Evolutionary conservation across 805 yeast species (phyloP).

Genomic region (Candida caryicola): DNA sequence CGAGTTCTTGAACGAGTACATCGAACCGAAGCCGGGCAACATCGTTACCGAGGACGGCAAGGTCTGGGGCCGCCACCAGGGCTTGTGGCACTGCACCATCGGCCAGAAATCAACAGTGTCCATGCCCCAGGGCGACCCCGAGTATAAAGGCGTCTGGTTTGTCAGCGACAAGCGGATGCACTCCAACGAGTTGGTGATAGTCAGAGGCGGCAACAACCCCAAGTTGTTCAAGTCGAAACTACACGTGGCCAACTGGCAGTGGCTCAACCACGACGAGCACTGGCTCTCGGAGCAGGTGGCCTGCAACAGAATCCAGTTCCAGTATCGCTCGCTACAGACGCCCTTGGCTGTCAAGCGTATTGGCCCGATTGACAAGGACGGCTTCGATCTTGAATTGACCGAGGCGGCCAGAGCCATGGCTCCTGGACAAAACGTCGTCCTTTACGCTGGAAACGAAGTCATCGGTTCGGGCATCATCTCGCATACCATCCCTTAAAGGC

Average conservation of each 20-base stretch:
- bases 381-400: slow-evolving; percentile 34
- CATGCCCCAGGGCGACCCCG: slow-evolving; percentile 87
- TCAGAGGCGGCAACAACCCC: slow-evolving; percentile 61
- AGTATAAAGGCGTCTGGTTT: slow-evolving; percentile 78
- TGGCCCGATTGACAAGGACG: slow-evolving; percentile 14
- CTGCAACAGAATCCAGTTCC: slow-evolving; percentile 42
- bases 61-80: slow-evolving; percentile 78
- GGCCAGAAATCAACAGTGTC: slow-evolving; percentile 81
- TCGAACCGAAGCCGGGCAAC: slow-evolving; percentile 72
- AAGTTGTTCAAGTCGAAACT: slow-evolving; percentile 49
- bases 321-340: slow-evolving; percentile 69
- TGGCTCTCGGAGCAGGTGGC: slow-evolving; percentile 6
- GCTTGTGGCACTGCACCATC: slow-evolving; percentile 92
- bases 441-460: slow-evolving; percentile 65
- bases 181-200: slow-evolving; percentile 76
- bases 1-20: slow-evolving; percentile 70
- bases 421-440: slow-evolving; percentile 81
- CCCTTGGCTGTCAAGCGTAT: slow-evolving; percentile 41
- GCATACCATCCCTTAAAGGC: slow-evolving; percentile 4
- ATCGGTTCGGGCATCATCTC: slow-evolving; percentile 50
- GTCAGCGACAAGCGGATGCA: slow-evolving; percentile 66
- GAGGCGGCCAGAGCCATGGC: slow-evolving; percentile 70
- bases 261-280: slow-evolving; percentile 28
- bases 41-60: slow-evolving; percentile 73
- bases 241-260: slow-evolving; percentile 44